These are phyloP conservation scores for Globisporangium echinulatum DNA, from an alignment of 352 stramenopile species.

Conservation along the genomic window DNA sequence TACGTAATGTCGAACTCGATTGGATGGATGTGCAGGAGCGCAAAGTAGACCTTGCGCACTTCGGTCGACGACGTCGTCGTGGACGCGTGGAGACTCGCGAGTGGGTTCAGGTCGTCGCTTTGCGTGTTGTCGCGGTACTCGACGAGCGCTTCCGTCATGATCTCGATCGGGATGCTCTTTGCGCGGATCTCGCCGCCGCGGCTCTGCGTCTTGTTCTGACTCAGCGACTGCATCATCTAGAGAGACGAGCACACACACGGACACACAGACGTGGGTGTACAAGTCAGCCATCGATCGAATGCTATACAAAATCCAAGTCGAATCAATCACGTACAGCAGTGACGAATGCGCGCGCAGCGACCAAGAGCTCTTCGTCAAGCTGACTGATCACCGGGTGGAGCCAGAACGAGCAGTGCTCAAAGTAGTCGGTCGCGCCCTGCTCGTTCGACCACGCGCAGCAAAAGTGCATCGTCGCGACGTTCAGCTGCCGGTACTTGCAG, in stretches of 20 bases:
- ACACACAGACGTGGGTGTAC: background rate
- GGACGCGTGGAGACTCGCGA: constrained; percentile 62
- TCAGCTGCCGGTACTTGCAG: constrained; percentile 74
- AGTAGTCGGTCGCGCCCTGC: constrained; percentile 85
- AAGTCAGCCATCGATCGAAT: background rate
- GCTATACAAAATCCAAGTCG: too few relatives aligned
- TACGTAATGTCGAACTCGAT: constrained; percentile 88
- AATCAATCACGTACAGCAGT: constrained; percentile 35
- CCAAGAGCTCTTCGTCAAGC: constrained; percentile 79
- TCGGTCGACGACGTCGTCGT: constrained; percentile 63
- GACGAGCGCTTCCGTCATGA: constrained; percentile 59
- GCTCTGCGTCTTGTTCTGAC: constrained; percentile 59
- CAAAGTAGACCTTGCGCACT: constrained; percentile 85
- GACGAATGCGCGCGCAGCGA: constrained; percentile 70
- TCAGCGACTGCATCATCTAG: constrained; percentile 58
- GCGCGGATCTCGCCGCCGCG: constrained; percentile 70
- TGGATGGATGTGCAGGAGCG: constrained; percentile 80
- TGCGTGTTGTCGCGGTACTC: constrained; percentile 78
- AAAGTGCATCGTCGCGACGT: constrained; percentile 80
- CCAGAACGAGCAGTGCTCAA: constrained; percentile 87
- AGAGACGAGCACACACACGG: too few relatives aligned
- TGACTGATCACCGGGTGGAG: constrained; percentile 80
- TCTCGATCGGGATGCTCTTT: constrained; percentile 80
- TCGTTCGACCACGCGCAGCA: constrained; percentile 88
- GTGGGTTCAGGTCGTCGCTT: constrained; percentile 72